Conservation (phyloP, 2,329 filamentous ascomycete species). For the Tolypocladium tundrense region DNA sequence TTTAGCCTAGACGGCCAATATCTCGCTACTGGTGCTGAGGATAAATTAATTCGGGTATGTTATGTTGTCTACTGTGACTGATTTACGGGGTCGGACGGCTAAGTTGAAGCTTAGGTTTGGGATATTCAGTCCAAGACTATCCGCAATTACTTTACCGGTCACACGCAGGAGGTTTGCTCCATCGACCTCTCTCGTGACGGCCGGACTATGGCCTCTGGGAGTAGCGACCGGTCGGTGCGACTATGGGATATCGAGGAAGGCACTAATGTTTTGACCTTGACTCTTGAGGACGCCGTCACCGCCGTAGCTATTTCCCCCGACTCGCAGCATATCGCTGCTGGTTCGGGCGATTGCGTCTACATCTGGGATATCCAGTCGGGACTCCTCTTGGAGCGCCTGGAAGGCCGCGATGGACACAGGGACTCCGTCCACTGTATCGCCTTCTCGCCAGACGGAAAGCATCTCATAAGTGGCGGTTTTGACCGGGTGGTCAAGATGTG, state of each 20-base stretch:
- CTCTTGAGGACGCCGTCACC: slow-evolving; percentile 93
- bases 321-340: slow-evolving; percentile 86
- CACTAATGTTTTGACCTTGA: slow-evolving; percentile 71
- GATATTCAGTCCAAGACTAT: slow-evolving; percentile 78
- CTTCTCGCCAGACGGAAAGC: slow-evolving; percentile 85
- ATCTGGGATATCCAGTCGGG: slow-evolving; percentile 90
- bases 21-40: slow-evolving; percentile 93
- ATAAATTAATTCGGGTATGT: slow-evolving; percentile 87
- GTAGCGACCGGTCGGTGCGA: slow-evolving; percentile 89
- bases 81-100: neutral
- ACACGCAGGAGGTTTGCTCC: slow-evolving; percentile 97
- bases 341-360: slow-evolving; percentile 94
- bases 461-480: slow-evolving; percentile 85
- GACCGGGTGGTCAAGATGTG: slow-evolving; percentile 99
- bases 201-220: slow-evolving; percentile 88
- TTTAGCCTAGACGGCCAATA: slow-evolving; percentile 95
- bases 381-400: slow-evolving; percentile 79
- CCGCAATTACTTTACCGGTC: slow-evolving; percentile 86
- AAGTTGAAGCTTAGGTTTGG: slow-evolving; percentile 58
- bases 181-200: slow-evolving; percentile 91
- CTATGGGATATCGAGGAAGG: slow-evolving; percentile 91
- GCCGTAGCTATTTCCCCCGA: slow-evolving; percentile 96
- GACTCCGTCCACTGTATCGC: slow-evolving; percentile 95
- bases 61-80: slow-evolving; percentile 7
- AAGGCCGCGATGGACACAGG: slow-evolving; percentile 89